A percentile compares a stretch with the other conserved stretches of the same genome.
These are phyloP conservation scores for Pachysandra terminalis DNA, from an alignment of 164 flowering plant genomes.

Conservation along the genomic window DNA sequence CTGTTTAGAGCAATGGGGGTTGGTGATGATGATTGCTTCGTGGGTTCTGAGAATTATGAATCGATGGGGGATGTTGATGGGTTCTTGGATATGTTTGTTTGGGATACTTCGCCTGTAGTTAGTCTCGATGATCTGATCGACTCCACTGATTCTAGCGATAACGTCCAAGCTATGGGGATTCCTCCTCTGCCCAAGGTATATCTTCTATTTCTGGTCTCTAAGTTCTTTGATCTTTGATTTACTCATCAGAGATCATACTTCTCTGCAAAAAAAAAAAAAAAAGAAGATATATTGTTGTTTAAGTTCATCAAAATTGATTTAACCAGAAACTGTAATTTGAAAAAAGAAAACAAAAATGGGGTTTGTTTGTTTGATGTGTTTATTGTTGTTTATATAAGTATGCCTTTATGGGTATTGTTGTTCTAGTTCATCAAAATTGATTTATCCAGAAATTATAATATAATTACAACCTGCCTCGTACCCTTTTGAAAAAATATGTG, in stretches of 20 bases:
- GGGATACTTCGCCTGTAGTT: constrained; percentile 56
- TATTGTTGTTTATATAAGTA: not conserved
- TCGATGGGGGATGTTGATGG: constrained; percentile 23
- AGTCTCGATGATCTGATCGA: constrained; percentile 62
- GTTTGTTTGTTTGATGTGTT: not conserved
- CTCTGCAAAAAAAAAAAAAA: too few relatives aligned
- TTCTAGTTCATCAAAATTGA: not conserved
- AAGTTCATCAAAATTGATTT: too few relatives aligned
- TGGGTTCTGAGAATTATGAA: constrained; percentile 17
- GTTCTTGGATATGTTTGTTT: constrained; percentile 42
- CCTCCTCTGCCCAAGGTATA: constrained; percentile 72
- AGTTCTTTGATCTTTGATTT: not conserved
- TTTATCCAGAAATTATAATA: not conserved
- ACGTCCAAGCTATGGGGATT: constrained; percentile 54
- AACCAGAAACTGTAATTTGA: too few relatives aligned
- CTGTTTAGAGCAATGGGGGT: constrained; percentile 14
- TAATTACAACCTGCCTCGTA: not conserved
- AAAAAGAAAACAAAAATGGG: too few relatives aligned
- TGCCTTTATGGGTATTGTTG: not conserved
- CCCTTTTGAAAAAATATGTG: not conserved
- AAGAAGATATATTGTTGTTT: too few relatives aligned
- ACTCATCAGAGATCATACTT: too few relatives aligned
- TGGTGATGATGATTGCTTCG: constrained; percentile 5
- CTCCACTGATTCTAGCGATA: constrained; percentile 27
- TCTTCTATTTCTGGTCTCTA: not conserved